Conservation (phyloP, 1,139 yeast species). For the Schwanniomyces etchellsii region DNA sequence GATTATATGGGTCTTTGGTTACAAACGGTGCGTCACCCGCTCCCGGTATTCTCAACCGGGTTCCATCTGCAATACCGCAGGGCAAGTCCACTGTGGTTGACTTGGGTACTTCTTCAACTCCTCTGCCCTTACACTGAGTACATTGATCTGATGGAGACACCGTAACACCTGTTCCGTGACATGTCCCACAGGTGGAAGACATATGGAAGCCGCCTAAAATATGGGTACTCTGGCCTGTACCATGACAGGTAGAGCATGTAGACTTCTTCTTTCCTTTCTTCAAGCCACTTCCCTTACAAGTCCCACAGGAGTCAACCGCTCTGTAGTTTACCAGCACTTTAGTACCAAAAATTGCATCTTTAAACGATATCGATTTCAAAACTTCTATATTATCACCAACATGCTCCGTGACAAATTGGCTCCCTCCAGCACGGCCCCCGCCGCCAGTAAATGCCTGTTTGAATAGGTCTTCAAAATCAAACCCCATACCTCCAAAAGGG, state of each 20-base stretch:
- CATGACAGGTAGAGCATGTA: conserved; percentile 86
- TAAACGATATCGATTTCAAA: conserved; percentile 65
- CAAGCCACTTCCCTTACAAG: conserved; percentile 84
- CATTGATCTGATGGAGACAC: conserved; percentile 71
- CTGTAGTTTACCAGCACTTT: conserved; percentile 63
- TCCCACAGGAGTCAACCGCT: conserved; percentile 69
- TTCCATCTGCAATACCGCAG: conserved; percentile 82
- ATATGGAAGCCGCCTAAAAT: conserved; percentile 92
- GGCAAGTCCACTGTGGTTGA: conserved; percentile 79
- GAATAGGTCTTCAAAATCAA: conserved; percentile 84
- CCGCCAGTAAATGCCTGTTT: conserved; percentile 60
- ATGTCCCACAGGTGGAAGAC: conserved; percentile 86
- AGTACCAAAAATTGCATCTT: conserved; percentile 84
- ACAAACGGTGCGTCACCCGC: conserved; percentile 87
- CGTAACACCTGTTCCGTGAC: conserved; percentile 85
- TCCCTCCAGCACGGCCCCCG: conserved; percentile 30
- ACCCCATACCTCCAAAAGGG: conserved; percentile 46
- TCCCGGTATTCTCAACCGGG: conserved; percentile 75
- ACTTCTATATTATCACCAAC: conserved; percentile 90
- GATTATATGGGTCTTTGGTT: conserved; percentile 59
- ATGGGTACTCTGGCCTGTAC: conserved; percentile 88
- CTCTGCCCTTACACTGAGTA: conserved; percentile 80
- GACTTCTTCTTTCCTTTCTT: conserved; percentile 70
- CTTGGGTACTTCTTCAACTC: conserved; percentile 66
- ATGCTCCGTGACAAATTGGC: conserved; percentile 59